A percentile compares a stretch with the other conserved stretches of the same genome.
phyloP scores from a whole-genome alignment of 116 monocot species.

The Papilionanthe hybrid region DNA sequence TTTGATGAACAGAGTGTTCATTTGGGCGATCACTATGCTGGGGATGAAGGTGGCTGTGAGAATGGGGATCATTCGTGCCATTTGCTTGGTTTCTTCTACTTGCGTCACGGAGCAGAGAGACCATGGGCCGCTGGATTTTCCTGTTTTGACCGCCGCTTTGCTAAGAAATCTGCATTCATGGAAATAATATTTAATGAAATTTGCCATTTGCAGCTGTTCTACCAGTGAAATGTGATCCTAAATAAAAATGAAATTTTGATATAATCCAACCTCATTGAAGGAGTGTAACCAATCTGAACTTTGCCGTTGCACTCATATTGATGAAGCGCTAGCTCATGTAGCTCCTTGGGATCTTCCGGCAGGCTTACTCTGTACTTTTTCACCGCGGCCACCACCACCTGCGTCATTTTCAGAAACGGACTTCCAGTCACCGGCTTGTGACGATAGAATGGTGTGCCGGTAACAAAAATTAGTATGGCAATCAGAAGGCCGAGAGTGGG shows the following conservation, averaged over 20 bases:
- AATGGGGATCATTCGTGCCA: slow-evolving; percentile 33
- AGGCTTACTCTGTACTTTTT: slow-evolving; percentile 16
- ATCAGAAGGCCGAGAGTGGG: slow-evolving; percentile 28
- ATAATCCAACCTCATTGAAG: slow-evolving; percentile 20
- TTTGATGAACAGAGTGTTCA: slow-evolving; percentile 42
- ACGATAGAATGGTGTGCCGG: slow-evolving; percentile 32
- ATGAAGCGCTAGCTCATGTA: slow-evolving; percentile 24
- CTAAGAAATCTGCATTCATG: slow-evolving; percentile 20
- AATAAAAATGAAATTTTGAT: too few species aligned
- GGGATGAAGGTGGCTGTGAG: slow-evolving; percentile 28
- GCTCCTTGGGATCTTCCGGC: slow-evolving; percentile 29
- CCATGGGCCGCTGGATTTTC: slow-evolving; percentile 10
- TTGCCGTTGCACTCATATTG: slow-evolving; percentile 17
- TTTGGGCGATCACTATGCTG: slow-evolving; percentile 28
- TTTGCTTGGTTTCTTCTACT: slow-evolving; percentile 47
- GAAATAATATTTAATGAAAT: too few species aligned
- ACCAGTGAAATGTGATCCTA: too few species aligned
- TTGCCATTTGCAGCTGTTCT: too few species aligned
- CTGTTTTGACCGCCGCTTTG: slow-evolving; percentile 35
- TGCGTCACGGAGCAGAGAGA: slow-evolving; percentile 26
- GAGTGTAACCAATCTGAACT: slow-evolving; percentile 17
- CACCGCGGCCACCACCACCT: slow-evolving; percentile 30
- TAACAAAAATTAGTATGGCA: slow-evolving; percentile 28
- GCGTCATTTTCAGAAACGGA: slow-evolving; percentile 33
- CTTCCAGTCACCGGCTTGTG: slow-evolving; percentile 29